Conservation (phyloP, 441 rosid species). For the Gossypium davidsonii region DNA sequence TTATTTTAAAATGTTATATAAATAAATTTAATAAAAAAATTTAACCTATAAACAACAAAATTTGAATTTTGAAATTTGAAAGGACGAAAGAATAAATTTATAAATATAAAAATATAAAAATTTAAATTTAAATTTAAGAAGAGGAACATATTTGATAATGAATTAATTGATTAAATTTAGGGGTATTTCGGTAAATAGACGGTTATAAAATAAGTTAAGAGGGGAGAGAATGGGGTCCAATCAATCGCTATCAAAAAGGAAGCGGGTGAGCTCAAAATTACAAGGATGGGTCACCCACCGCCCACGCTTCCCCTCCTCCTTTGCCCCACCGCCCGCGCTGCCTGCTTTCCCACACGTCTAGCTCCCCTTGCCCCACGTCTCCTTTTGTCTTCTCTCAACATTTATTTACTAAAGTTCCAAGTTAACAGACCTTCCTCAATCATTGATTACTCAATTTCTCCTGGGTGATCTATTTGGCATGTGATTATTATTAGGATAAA, state of each 20-base stretch:
- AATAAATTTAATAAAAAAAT: too few species aligned
- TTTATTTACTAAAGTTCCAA: neutral
- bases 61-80: too few species aligned
- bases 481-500: too few species aligned
- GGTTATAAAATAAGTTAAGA: neutral
- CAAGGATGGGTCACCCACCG: slow-evolving; percentile 1
- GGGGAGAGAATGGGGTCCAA: neutral
- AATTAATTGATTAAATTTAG: neutral
- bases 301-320: neutral
- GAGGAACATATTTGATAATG: neutral
- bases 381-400: neutral
- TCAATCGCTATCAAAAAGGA: neutral
- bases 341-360: slow-evolving; percentile 15
- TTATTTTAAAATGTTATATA: too few species aligned
- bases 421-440: neutral
- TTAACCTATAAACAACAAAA: too few species aligned
- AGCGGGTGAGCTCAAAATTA: neutral
- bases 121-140: too few species aligned
- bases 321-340: slow-evolving; percentile 11
- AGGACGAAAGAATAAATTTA: too few species aligned
- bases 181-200: neutral
- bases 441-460: neutral
- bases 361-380: slow-evolving; percentile 18
- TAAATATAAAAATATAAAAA: too few species aligned
- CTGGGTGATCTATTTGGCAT: too few species aligned